phyloP scores from a whole-genome alignment of 2,329 filamentous ascomycete genomes.

The Paracorniculantispora psalliotae region DNA sequence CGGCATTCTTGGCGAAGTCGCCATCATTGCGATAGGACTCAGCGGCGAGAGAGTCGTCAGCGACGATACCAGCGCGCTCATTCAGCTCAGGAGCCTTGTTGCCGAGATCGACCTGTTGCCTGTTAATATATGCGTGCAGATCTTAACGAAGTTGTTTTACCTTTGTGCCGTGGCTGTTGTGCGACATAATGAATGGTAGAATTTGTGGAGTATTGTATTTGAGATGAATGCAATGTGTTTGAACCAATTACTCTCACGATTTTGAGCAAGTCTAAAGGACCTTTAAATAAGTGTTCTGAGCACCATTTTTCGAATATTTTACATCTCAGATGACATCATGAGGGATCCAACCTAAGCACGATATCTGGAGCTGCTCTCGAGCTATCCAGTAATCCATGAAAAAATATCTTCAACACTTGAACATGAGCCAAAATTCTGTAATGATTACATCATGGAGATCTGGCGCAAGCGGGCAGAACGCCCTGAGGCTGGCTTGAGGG shows the following conservation, averaged over 20 bases:
- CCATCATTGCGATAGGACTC: slow-evolving; percentile 61
- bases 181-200: background rate
- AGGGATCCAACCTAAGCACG: background rate
- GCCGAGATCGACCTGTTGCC: slow-evolving; percentile 40
- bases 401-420: background rate
- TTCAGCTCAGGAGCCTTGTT: slow-evolving; percentile 43
- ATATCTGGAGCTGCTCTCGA: background rate
- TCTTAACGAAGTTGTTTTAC: background rate
- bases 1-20: slow-evolving; percentile 55
- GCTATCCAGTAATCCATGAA: background rate
- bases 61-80: slow-evolving; percentile 61
- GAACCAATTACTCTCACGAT: background rate
- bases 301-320: no score
- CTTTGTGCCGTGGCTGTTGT: slow-evolving; percentile 3
- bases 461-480: background rate
- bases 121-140: background rate
- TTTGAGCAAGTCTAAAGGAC: background rate
- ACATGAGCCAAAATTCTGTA: background rate
- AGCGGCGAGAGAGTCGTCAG: slow-evolving; percentile 68
- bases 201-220: background rate
- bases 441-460: slow-evolving; percentile 10
- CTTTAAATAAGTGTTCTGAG: background rate
- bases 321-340: slow-evolving; percentile 2
- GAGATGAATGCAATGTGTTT: background rate
- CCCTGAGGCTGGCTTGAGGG: background rate